phyloP scores from a whole-genome alignment of 257 asterid species.

The Penstemon davidsonii region DNA sequence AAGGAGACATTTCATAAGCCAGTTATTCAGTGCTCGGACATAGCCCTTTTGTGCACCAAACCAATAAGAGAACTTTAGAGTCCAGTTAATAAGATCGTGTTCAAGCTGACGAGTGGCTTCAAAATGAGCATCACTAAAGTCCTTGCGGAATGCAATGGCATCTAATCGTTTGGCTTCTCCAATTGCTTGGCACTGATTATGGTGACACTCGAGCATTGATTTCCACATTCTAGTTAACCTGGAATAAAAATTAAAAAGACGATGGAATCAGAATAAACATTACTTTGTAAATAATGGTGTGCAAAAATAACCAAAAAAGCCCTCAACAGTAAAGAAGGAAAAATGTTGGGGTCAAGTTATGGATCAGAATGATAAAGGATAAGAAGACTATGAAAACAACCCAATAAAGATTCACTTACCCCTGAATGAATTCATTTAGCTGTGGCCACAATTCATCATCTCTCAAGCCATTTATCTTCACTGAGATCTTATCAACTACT shows the following conservation, averaged over 20 bases:
- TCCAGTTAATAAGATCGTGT: constrained; percentile 79
- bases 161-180: constrained; percentile 76
- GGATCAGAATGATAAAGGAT: constrained; percentile 1
- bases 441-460: constrained; percentile 96
- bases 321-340: background rate
- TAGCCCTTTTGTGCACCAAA: constrained; percentile 74
- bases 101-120: constrained; percentile 87
- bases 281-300: no score
- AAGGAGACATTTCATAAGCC: constrained; percentile 92
- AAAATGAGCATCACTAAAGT: constrained; percentile 68
- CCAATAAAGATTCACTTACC: constrained; percentile 45
- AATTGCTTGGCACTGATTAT: constrained; percentile 76
- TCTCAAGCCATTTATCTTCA: constrained; percentile 76
- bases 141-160: constrained; percentile 65
- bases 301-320: no score
- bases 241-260: background rate
- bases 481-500: constrained; percentile 89
- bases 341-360: background rate
- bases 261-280: no score
- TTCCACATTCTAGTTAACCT: constrained; percentile 94
- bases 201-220: constrained; percentile 92
- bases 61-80: constrained; percentile 78
- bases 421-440: constrained; percentile 74
- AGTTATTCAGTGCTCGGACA: constrained; percentile 64
- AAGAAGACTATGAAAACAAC: background rate